phyloP scores from a whole-genome alignment of 306 rosid species.

The Rosa lucieae region DNA sequence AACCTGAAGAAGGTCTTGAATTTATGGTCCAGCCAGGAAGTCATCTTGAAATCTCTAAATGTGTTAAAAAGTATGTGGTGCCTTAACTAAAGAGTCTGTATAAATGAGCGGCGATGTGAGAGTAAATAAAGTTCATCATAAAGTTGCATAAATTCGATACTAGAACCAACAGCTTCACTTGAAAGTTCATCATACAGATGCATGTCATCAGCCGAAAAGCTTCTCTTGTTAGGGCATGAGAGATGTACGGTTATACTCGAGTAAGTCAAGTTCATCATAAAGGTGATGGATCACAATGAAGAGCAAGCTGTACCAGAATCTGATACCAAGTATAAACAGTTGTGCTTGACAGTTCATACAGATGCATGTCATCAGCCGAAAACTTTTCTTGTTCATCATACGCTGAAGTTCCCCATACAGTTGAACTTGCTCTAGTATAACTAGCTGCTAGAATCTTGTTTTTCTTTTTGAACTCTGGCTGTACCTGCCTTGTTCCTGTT shows the following conservation, averaged over 20 bases:
- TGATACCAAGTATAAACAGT: neutral
- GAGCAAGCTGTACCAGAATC: neutral
- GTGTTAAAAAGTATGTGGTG: constrained; percentile 47
- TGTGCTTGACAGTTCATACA: constrained; percentile 15
- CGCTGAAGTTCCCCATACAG: neutral
- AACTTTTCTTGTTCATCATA: neutral
- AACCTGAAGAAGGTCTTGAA: constrained; percentile 56
- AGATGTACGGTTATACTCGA: neutral
- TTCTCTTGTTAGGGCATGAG: neutral
- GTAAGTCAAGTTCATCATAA: neutral
- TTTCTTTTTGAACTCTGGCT: too few relatives aligned
- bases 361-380: neutral
- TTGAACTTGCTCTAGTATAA: neutral
- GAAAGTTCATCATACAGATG: constrained; percentile 14
- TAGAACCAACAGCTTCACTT: constrained; percentile 13
- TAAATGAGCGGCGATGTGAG: constrained; percentile 19
- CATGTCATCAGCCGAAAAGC: neutral
- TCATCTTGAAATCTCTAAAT: constrained; percentile 52
- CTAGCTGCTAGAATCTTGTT: neutral
- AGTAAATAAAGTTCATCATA: neutral
- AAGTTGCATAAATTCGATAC: constrained; percentile 3
- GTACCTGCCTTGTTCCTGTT: neutral
- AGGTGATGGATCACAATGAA: too few relatives aligned
- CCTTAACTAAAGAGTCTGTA: constrained; percentile 39
- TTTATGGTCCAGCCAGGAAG: constrained; percentile 44